Evolutionary conservation across 345 rosid species (phyloP).

Genomic region (Citrus cavaleriei): DNA sequence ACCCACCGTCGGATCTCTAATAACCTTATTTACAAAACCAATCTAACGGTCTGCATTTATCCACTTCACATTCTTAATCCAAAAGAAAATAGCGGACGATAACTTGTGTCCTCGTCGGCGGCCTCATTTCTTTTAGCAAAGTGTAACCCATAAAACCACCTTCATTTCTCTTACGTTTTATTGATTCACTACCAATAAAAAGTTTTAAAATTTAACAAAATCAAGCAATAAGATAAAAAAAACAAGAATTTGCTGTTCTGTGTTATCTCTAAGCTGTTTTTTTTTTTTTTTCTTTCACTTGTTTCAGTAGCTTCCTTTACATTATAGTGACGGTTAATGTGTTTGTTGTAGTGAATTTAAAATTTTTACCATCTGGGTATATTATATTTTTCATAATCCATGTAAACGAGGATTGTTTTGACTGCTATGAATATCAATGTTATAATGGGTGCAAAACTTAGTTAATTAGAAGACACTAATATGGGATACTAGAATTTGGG

Average conservation of each 20-base stretch:
- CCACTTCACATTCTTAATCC: not conserved
- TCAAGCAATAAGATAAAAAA: too few species aligned
- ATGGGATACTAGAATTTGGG: not conserved
- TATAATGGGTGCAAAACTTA: not conserved
- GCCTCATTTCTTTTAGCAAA: not conserved
- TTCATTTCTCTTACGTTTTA: not conserved
- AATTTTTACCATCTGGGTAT: too few species aligned
- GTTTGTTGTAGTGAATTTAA: too few species aligned
- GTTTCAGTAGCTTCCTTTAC: not conserved
- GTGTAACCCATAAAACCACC: not conserved
- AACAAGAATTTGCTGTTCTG: too few species aligned
- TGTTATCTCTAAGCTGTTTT: not conserved
- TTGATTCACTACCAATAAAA: too few species aligned
- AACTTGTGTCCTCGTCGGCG: constrained; percentile 20
- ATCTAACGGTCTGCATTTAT: constrained; percentile 4
- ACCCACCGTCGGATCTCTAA: not conserved
- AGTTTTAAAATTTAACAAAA: too few species aligned
- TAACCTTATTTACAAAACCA: not conserved
- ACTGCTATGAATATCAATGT: not conserved
- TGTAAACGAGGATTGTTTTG: too few species aligned
- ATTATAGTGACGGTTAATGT: not conserved
- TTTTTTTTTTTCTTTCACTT: not conserved
- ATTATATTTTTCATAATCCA: too few species aligned
- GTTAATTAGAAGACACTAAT: not conserved
- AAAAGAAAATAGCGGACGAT: constrained; percentile 10